Evolutionary conservation across 768 basidiomycete species (phyloP).

Genomic region (Saitozyma sp.): DNA sequence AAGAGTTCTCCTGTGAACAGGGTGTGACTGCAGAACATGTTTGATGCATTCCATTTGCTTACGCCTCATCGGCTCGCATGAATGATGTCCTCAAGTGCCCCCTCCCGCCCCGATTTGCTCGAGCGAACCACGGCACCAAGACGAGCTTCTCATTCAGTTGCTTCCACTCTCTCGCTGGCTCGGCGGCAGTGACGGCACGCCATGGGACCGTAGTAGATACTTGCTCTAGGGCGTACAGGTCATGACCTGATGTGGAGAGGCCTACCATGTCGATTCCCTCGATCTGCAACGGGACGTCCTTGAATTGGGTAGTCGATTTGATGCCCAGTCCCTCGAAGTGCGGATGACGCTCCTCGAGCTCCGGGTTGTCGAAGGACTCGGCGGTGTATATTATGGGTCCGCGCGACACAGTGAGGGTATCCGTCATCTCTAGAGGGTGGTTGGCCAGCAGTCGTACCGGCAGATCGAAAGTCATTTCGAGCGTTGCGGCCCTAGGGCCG

Average conservation of each 20-base stretch:
- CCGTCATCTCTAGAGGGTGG: slow-evolving; percentile 26
- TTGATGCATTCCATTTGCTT: too few species aligned
- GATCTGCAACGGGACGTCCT: slow-evolving; percentile 11
- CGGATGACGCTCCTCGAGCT: slow-evolving; percentile 18
- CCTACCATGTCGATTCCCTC: slow-evolving; percentile 20
- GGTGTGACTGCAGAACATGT: too few species aligned
- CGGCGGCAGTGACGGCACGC: too few species aligned
- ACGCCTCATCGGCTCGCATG: slow-evolving; percentile 8
- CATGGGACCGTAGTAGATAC: slow-evolving; percentile 4
- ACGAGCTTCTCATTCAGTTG: slow-evolving; percentile 8
- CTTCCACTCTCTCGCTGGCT: slow-evolving; percentile 13
- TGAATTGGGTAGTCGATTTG: slow-evolving; percentile 15
- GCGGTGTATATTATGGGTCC: slow-evolving; percentile 41
- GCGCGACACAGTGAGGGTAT: slow-evolving; percentile 29
- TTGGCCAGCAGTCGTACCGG: slow-evolving; percentile 26
- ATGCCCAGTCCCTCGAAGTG: slow-evolving; percentile 35
- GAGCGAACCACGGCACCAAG: slow-evolving; percentile 35
- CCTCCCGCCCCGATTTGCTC: slow-evolving; percentile 31
- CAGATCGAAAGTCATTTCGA: slow-evolving; percentile 16
- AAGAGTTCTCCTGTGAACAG: too few species aligned
- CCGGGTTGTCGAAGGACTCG: slow-evolving; percentile 29
- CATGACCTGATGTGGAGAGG: slow-evolving; percentile 4
- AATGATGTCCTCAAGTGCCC: slow-evolving; percentile 29
- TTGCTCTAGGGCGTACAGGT: slow-evolving; percentile 1
- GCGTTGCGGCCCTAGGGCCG: neutral